A percentile compares a stretch with the other conserved stretches of the same genome.
phyloP scores from a whole-genome alignment of 1,284 basidiomycete species.

The Lignosus rhinocerotis region DNA sequence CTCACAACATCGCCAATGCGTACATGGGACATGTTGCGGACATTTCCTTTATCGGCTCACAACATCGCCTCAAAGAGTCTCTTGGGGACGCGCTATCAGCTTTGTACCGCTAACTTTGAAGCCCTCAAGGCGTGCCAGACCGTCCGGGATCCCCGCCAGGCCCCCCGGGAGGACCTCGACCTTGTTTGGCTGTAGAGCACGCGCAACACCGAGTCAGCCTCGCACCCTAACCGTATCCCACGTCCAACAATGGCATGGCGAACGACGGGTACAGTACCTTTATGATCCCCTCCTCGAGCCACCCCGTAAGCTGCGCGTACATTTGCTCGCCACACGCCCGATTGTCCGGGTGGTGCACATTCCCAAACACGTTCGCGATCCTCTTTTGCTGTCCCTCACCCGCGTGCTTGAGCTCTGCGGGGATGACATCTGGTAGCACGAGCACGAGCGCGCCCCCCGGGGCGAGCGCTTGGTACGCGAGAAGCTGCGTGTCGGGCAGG shows the following conservation, averaged over 20 bases:
- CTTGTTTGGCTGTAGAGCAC: constrained; percentile 22
- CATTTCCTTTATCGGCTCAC: no score
- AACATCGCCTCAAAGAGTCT: constrained; percentile 30
- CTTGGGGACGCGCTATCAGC: constrained; percentile 48
- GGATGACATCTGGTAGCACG: neutral
- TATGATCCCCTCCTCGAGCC: constrained; percentile 18
- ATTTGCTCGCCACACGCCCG: constrained; percentile 6
- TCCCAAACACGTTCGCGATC: constrained; percentile 9
- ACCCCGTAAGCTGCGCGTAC: constrained; percentile 12
- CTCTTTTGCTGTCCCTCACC: constrained; percentile 2
- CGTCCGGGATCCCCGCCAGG: constrained; percentile 44
- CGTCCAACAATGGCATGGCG: neutral
- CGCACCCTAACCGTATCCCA: no score
- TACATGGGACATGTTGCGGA: neutral
- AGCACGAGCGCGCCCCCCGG: constrained; percentile 17
- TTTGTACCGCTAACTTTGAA: constrained; percentile 48
- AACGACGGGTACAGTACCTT: constrained; percentile 7
- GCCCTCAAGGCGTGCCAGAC: constrained; percentile 41
- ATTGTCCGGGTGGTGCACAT: neutral
- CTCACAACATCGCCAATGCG: no score
- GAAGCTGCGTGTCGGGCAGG: constrained; percentile 10
- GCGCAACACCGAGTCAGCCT: neutral
- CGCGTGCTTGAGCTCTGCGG: neutral
- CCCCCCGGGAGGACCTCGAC: constrained; percentile 47
- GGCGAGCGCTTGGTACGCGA: constrained; percentile 23